phyloP scores from a whole-genome alignment of 768 basidiomycete genomes.

The Ramaria sp. region DNA sequence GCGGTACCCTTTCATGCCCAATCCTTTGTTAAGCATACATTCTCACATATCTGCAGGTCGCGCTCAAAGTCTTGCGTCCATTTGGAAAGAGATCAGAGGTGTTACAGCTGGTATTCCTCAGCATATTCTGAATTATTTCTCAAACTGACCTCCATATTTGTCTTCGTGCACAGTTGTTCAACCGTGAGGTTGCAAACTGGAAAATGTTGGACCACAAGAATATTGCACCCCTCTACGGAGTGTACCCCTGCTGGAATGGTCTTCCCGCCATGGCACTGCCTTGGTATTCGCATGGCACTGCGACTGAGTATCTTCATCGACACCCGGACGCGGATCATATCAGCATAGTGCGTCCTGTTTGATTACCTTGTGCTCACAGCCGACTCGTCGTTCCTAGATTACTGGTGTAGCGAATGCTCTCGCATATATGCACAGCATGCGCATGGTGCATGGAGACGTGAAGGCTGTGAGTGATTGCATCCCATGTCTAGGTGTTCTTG shows the following conservation, averaged over 20 bases:
- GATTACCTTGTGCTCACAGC: background rate
- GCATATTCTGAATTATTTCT: too few species aligned
- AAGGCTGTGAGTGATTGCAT: background rate
- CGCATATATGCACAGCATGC: background rate
- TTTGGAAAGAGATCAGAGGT: background rate
- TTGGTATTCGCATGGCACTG: background rate
- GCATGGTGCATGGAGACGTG: background rate
- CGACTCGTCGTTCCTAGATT: background rate
- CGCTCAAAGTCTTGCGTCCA: background rate
- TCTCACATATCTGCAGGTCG: background rate
- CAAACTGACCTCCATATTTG: too few species aligned
- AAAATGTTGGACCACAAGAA: conserved; percentile 18
- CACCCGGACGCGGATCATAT: background rate
- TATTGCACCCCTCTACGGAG: conserved; percentile 13
- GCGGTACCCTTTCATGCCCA: background rate
- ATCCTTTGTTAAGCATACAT: background rate
- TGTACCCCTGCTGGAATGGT: conserved; percentile 14
- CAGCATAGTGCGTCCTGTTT: background rate
- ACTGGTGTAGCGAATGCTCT: background rate
- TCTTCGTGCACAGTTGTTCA: too few species aligned
- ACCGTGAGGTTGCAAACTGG: background rate
- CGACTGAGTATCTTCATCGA: background rate
- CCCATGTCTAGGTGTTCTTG: background rate
- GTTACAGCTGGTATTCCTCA: too few species aligned
- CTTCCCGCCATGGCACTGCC: background rate